Evolutionary conservation across 2,329 filamentous ascomycete species (phyloP), one percentile per base, ranked within the genome.

Genomic region (Aureobasidium subglaciale): DNA sequence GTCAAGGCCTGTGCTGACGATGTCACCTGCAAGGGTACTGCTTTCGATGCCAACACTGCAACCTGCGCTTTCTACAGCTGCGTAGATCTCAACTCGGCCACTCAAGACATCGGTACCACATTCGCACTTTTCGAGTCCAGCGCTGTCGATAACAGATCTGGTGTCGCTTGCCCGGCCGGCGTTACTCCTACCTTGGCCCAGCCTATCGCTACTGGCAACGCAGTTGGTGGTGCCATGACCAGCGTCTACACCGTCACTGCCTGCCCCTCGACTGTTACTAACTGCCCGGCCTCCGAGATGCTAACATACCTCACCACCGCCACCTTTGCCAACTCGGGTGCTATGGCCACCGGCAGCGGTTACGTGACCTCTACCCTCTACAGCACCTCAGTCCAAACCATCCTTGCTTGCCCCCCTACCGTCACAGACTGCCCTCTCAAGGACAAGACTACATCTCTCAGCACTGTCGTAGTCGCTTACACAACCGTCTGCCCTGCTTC

Each of bases 401-500:
- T 58, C 16, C 10, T 37, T n/a, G 32, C 59, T 16, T 55, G 56
- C 25, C 22, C 56, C 24, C 32, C 50, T 13, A 56, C 55, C 13
- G 55, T 56, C 18, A 56, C 55, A 5, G 29, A 42, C 16, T 56
- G 55, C 38, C 46, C 45, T n/a, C 20, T 22, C 6, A 40, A 25
- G 15, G 15, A 20, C 4, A 37, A 18, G 10, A 22, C 15, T 5
- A 5, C 40, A 1, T 11, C 18, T 2, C 16, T 29, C 2, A 54
- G 37, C 22, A 16, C 24, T 41, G 50, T 54, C 18, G 29, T 54
- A 10, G 30, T 35, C 13, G 40, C 50, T 13, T 42, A 41, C 50
- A 54, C 70, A n/a, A 68, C 65, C 34, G 62, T 67, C 60, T 74
- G 71, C 60, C 70, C 71, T 22, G 67, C 63, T 37, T 29, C 35